Percentiles rank a stretch among this genome's conserved stretches.
Conservation (phyloP, 306 rosid species). For the Herpetospermum pedunculosum region DNA sequence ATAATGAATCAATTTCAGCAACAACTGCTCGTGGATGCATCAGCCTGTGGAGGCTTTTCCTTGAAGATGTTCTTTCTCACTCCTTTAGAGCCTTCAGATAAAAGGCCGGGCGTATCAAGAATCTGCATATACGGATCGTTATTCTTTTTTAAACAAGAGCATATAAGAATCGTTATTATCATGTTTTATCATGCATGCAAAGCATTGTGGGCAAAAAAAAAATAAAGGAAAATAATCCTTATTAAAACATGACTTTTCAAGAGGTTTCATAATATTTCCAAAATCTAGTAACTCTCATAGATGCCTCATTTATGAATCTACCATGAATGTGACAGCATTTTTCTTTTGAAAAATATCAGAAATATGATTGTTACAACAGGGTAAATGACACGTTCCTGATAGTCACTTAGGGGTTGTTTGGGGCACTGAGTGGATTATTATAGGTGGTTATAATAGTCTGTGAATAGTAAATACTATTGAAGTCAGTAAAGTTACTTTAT, state of each 20-base stretch:
- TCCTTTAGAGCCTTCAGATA: conserved; percentile 84
- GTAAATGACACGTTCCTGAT: neutral
- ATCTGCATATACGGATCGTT: conserved; percentile 31
- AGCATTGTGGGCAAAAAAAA: neutral
- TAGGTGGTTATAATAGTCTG: too few species aligned
- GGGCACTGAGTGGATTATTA: too few species aligned
- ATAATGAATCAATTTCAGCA: conserved; percentile 42
- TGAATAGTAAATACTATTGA: too few species aligned
- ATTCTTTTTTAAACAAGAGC: too few species aligned
- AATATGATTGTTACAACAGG: neutral
- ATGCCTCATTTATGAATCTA: neutral
- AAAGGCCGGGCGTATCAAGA: conserved; percentile 86
- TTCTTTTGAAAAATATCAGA: neutral
- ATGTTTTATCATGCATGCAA: neutral
- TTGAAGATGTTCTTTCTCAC: conserved; percentile 68
- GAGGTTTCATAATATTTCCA: neutral
- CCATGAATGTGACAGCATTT: neutral
- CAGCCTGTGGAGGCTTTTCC: conserved; percentile 47
- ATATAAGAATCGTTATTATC: neutral
- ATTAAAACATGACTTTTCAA: neutral
- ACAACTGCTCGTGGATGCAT: conserved; percentile 59
- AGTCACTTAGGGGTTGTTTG: too few species aligned
- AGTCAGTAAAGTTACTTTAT: too few species aligned
- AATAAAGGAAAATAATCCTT: neutral
- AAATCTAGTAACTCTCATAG: neutral